Percentiles rank a stretch among this genome's conserved stretches.
phyloP scores from a whole-genome alignment of 257 asterid genomes.

The Ilex asprella region DNA sequence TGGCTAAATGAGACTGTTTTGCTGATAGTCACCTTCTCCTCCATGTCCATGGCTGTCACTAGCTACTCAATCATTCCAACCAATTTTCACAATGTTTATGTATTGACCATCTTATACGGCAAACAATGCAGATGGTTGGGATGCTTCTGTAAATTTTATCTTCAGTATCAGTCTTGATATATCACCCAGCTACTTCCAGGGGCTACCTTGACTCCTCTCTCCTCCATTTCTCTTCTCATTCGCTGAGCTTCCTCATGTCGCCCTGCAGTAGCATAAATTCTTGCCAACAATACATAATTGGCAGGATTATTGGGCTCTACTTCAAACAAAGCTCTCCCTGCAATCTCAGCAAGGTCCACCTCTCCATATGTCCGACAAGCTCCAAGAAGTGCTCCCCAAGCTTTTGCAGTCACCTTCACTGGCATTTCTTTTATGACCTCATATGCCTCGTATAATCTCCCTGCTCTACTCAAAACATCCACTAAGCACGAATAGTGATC shows the following conservation, averaged over 20 bases:
- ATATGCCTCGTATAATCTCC: slow-evolving; percentile 37
- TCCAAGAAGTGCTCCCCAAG: slow-evolving; percentile 52
- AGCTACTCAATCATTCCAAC: too few species aligned
- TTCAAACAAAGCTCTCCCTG: slow-evolving; percentile 40
- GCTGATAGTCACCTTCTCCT: too few species aligned
- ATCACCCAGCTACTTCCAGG: slow-evolving; percentile 46
- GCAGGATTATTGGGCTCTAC: slow-evolving; percentile 48
- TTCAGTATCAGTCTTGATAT: slow-evolving; percentile 7
- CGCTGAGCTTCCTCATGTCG: slow-evolving; percentile 25
- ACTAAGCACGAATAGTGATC: slow-evolving; percentile 45
- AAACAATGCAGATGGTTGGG: too few species aligned
- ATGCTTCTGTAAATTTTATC: too few species aligned
- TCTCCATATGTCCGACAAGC: slow-evolving; percentile 48
- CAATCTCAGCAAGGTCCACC: slow-evolving; percentile 39
- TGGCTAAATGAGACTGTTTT: too few species aligned
- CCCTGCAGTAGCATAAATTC: slow-evolving; percentile 31
- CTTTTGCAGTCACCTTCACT: slow-evolving; percentile 37
- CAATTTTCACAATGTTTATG: too few species aligned
- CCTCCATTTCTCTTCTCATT: slow-evolving; percentile 34
- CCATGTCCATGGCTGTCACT: too few species aligned
- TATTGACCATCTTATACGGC: too few species aligned
- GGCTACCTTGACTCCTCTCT: slow-evolving; percentile 29
- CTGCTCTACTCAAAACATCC: slow-evolving; percentile 43
- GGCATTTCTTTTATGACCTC: slow-evolving; percentile 35
- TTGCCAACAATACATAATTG: slow-evolving; percentile 33